These are phyloP conservation scores for Trypanosoma cruzi DNA, from an alignment of 208 protist genomes.

Conservation along the genomic window DNA sequence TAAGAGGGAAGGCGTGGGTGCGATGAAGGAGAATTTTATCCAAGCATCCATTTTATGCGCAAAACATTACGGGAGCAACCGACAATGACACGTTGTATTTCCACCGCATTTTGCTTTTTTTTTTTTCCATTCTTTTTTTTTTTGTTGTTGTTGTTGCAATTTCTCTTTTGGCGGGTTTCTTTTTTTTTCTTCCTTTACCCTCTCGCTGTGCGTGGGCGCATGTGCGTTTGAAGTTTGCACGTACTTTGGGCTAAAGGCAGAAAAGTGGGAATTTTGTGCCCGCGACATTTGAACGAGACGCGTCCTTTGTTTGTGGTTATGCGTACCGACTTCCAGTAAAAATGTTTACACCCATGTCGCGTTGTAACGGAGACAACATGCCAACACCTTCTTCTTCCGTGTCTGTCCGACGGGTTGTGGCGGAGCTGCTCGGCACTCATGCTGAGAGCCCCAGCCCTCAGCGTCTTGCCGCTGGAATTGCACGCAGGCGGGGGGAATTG, in stretches of 20 bases:
- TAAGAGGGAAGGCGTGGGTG: not conserved
- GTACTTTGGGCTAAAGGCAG: not conserved
- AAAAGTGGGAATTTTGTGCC: not conserved
- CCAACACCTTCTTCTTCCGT: not conserved
- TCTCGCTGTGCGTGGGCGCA: not conserved
- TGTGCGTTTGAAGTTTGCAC: not conserved
- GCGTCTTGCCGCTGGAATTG: not conserved
- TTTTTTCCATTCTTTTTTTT: too few relatives aligned
- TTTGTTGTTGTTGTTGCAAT: too few relatives aligned
- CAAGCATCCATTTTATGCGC: constrained; percentile 1
- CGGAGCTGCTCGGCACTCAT: not conserved
- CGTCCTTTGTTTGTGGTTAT: not conserved
- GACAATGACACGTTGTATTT: too few relatives aligned
- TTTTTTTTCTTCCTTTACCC: too few relatives aligned
- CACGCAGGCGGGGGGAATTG: not conserved
- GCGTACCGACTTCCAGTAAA: not conserved
- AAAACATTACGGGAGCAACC: not conserved
- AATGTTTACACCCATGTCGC: not conserved
- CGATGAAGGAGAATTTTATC: not conserved
- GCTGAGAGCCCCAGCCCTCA: not conserved
- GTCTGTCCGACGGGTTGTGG: not conserved
- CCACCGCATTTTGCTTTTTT: too few relatives aligned
- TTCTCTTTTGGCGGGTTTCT: too few relatives aligned
- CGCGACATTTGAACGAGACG: not conserved
- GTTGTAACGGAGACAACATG: not conserved